A percentile compares a stretch with the other conserved stretches of the same genome.
These are phyloP conservation scores for Diaporthe aspalathi DNA, from an alignment of 2,329 filamentous ascomycete species.

Conservation along the genomic window DNA sequence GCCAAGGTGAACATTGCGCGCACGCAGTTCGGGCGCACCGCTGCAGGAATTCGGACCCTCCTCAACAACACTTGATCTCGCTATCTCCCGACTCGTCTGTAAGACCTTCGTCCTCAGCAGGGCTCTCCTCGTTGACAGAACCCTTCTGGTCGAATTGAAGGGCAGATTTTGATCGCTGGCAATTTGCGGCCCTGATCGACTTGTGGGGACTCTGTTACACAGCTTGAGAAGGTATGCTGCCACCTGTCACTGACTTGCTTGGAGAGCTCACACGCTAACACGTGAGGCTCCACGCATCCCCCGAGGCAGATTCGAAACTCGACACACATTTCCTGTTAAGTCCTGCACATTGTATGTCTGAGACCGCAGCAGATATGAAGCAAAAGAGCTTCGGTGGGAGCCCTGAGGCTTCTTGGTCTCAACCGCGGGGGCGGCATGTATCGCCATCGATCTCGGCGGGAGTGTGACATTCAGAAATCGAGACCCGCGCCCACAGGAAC, in stretches of 20 bases:
- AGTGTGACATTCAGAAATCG: too few species aligned
- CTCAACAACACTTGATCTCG: background rate
- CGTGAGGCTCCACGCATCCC: background rate
- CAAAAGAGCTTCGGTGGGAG: too few species aligned
- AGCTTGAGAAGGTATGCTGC: background rate
- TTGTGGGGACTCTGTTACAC: background rate
- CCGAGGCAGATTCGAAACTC: too few species aligned
- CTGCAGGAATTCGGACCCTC: background rate
- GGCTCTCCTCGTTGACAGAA: background rate
- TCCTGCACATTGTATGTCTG: too few species aligned
- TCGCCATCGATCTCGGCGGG: too few species aligned
- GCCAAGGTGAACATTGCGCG: background rate
- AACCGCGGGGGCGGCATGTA: too few species aligned
- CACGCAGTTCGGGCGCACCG: too few species aligned
- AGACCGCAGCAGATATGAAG: too few species aligned
- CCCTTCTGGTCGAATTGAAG: background rate
- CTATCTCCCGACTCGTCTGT: background rate
- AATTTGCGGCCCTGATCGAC: background rate
- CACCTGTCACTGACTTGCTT: background rate
- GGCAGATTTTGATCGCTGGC: accelerated
- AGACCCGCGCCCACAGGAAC: too few species aligned
- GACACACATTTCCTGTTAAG: too few species aligned
- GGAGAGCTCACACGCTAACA: background rate
- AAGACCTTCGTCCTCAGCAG: background rate
- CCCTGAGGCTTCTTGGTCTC: too few species aligned